A percentile compares a stretch with the other conserved stretches of the same genome.
Evolutionary conservation across 176 grass and related monocot species (phyloP).

Genomic region (Carex cristatella): DNA sequence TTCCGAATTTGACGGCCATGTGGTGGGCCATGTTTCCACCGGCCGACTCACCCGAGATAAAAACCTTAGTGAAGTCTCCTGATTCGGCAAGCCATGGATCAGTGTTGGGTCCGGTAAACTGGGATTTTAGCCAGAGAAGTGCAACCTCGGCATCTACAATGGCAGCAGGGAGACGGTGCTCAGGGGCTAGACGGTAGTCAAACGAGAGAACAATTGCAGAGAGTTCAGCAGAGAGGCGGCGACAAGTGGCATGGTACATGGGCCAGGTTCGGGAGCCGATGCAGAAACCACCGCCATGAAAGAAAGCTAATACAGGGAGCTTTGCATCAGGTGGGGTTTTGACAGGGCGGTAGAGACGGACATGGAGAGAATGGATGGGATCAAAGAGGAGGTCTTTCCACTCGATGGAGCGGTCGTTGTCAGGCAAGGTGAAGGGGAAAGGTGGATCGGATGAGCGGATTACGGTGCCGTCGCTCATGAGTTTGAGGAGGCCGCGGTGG

Average conservation of each 20-base stretch:
- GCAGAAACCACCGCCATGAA: constrained; percentile 52
- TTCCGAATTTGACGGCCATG: constrained; percentile 34
- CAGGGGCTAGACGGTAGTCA: constrained; percentile 63
- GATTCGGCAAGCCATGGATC: constrained; percentile 33
- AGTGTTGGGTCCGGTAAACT: background rate
- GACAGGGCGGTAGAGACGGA: background rate
- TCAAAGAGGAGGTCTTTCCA: constrained; percentile 39
- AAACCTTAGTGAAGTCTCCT: constrained; percentile 27
- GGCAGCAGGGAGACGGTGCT: constrained; percentile 52
- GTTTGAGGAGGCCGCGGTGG: constrained; percentile 14
- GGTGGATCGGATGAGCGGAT: constrained; percentile 8
- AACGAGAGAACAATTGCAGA: constrained; percentile 36
- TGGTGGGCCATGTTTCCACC: constrained; percentile 45
- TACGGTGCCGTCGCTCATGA: constrained; percentile 35
- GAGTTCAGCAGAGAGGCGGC: constrained; percentile 44
- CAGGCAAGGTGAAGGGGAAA: constrained; percentile 11
- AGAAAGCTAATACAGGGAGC: constrained; percentile 28
- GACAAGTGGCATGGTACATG: constrained; percentile 32
- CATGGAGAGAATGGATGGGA: constrained; percentile 6
- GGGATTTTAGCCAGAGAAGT: constrained; percentile 36
- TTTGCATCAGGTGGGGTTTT: background rate
- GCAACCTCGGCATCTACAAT: constrained; percentile 33
- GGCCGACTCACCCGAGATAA: constrained; percentile 31
- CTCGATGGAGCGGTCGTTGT: constrained; percentile 32
- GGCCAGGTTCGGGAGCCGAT: constrained; percentile 39